Base-by-base conservation (phyloP, 1,284 basidiomycete species). In the Wolfiporia cocos region DNA sequence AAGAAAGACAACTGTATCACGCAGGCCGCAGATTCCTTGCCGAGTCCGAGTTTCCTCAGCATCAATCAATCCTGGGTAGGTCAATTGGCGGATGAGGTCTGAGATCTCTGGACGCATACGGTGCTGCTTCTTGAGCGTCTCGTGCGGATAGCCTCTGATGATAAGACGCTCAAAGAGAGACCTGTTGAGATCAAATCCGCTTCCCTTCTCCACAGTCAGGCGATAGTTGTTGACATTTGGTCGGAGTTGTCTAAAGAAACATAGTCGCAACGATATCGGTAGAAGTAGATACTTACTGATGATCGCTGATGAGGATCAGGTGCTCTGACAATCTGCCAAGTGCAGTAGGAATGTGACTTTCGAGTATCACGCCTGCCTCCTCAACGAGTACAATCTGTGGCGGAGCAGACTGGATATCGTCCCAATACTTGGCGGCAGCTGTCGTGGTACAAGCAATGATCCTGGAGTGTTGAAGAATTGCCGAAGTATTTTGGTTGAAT, bases 91-190 rank as follows among this genome's bases (percentile, higher is more conserved):
- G 24, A 84, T 66, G 24, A 82, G 65, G 0, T 65, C 49, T 4
- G 81, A 79, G 10, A 84, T 83, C 49, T 84, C 81, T 0, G 81
- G 81, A 1, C 81, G 66, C 81, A 84, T 84, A 5, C 81, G 72
- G 51, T 84, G 81, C 46, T 84, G 81, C 34, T 68, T 55, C 2
- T 54, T 53, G n/a, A 84, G 64, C 0, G 69, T 76, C 41, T 63
- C 50, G 50, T 84, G 81, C 3, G 81, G 81, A 48, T 77, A 84
- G 0, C 68, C 70, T 49, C 71, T 71, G 5, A 76, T 52, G n/a
- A 83, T 74, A 4, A 83, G 69, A 3, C 81, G 74, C 49, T 84
- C 81, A 49, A 84, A 84, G 3, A 84, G 63, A 0, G 78, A 81
- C 31, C 67, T 57, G 46, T 84, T 84, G 5, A 84, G 68, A 43